Conservation (phyloP, 2,329 filamentous ascomycete species). For the Coccinonectria pachysandricola region DNA sequence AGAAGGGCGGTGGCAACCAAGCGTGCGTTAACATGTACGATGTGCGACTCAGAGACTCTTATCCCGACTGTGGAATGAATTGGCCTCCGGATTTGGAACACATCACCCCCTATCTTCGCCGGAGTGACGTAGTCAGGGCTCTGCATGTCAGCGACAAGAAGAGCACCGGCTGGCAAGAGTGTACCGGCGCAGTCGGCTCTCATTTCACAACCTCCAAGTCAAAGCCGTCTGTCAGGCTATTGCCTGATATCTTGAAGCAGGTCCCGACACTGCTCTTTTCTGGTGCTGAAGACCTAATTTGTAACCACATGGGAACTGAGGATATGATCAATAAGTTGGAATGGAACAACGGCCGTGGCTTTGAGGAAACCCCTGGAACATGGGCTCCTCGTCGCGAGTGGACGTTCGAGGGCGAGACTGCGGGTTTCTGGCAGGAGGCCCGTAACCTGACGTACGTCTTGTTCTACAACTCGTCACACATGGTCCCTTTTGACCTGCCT, state of each 20-base stretch:
- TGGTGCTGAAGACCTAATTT: conserved; percentile 88
- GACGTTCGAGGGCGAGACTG: conserved; percentile 81
- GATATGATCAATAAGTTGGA: conserved; percentile 79
- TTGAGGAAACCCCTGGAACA: conserved; percentile 76
- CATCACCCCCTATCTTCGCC: conserved; percentile 77
- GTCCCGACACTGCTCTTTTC: conserved; percentile 82
- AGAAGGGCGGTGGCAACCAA: conserved; percentile 39
- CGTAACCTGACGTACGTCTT: conserved; percentile 92
- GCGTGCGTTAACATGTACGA: conserved; percentile 96
- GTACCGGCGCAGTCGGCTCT: conserved; percentile 64
- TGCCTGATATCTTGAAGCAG: conserved; percentile 69
- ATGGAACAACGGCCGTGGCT: conserved; percentile 87
- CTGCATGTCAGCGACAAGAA: conserved; percentile 77
- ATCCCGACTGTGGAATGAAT: conserved; percentile 87
- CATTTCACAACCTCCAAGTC: conserved; percentile 64
- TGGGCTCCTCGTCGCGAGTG: conserved; percentile 89
- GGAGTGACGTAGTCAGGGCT: conserved; percentile 65
- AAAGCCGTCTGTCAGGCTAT: conserved; percentile 58
- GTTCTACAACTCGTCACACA: conserved; percentile 93
- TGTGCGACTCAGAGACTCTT: conserved; percentile 69
- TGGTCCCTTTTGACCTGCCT: conserved; percentile 93
- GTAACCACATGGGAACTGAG: conserved; percentile 93
- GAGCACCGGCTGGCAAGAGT: conserved; percentile 84
- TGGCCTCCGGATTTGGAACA: conserved; percentile 81
- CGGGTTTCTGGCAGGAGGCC: conserved; percentile 89